A percentile compares a stretch with the other conserved stretches of the same genome.
Conservation (phyloP, 2,329 filamentous ascomycete species). For the Fusarium sp. region DNA sequence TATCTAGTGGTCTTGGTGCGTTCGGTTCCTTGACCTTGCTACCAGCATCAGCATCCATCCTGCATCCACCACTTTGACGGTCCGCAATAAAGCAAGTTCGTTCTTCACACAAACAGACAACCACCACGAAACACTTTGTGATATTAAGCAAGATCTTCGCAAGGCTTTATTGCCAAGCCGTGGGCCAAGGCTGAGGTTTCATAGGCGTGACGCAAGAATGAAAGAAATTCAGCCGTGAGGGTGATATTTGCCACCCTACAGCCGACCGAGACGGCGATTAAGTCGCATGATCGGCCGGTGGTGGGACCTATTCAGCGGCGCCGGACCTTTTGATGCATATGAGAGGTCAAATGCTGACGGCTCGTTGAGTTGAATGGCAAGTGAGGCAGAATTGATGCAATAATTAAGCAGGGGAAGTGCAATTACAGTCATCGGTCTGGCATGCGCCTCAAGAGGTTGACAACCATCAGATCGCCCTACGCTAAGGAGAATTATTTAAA, state of each 20-base stretch:
- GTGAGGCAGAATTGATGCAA: constrained; percentile 9
- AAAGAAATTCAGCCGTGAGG: neutral
- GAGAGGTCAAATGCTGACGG: constrained; percentile 14
- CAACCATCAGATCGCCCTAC: neutral
- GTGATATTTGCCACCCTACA: constrained; percentile 33
- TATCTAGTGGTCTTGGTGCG: neutral
- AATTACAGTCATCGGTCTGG: constrained; percentile 18
- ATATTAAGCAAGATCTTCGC: constrained; percentile 8
- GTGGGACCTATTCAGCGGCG: constrained; percentile 21
- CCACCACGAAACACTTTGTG: neutral
- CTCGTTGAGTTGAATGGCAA: constrained; percentile 7
- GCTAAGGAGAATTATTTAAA: constrained; percentile 18
- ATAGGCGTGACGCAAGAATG: constrained; percentile 28
- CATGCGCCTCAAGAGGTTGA: constrained; percentile 13
- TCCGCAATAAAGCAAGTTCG: neutral
- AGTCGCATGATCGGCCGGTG: constrained; percentile 36
- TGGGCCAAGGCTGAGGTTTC: constrained; percentile 20
- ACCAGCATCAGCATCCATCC: neutral
- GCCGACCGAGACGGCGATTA: constrained; percentile 19
- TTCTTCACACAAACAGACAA: neutral
- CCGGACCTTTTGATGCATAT: neutral
- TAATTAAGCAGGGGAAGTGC: constrained; percentile 7
- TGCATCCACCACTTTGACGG: neutral
- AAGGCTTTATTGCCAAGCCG: constrained; percentile 18
- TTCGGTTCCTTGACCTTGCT: neutral